Evolutionary conservation across 768 basidiomycete genomes (phyloP).

Genomic region (Termitomyces sp.): DNA sequence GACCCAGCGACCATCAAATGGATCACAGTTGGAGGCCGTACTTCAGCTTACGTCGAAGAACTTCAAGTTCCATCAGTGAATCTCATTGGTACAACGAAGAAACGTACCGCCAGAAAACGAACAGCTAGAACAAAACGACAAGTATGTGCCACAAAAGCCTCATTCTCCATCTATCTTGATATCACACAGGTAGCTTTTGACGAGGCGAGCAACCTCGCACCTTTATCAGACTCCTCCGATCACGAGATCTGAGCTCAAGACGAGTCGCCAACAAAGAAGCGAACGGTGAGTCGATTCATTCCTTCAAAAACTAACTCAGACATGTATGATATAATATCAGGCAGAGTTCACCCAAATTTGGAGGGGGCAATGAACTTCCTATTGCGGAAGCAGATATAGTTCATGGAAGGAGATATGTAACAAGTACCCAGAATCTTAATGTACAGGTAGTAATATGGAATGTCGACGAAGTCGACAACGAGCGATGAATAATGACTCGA

Average conservation of each 20-base stretch:
- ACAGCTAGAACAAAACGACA: neutral
- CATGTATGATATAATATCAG: neutral
- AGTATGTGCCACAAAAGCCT: neutral
- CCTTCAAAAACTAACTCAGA: neutral
- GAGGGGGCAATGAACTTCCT: neutral
- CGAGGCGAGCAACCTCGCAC: constrained; percentile 16
- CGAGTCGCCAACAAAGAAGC: neutral
- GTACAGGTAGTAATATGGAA: no score
- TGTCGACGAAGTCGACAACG: no score
- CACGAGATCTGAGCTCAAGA: neutral
- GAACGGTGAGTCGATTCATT: neutral
- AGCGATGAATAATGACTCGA: no score
- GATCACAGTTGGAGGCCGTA: constrained; percentile 71
- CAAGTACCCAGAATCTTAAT: no score
- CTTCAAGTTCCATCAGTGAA: constrained; percentile 37
- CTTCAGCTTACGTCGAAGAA: constrained; percentile 65
- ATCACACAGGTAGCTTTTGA: constrained; percentile 5
- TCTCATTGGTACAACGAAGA: neutral
- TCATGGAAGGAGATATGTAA: neutral
- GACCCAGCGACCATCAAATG: constrained; percentile 67
- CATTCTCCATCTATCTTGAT: neutral
- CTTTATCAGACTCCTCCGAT: constrained; percentile 14
- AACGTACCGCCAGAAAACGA: constrained; percentile 4
- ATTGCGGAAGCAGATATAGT: neutral
- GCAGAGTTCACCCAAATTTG: no score